phyloP scores from a whole-genome alignment of 1,284 basidiomycete genomes.

The Ustanciosporium gigantosporum region DNA sequence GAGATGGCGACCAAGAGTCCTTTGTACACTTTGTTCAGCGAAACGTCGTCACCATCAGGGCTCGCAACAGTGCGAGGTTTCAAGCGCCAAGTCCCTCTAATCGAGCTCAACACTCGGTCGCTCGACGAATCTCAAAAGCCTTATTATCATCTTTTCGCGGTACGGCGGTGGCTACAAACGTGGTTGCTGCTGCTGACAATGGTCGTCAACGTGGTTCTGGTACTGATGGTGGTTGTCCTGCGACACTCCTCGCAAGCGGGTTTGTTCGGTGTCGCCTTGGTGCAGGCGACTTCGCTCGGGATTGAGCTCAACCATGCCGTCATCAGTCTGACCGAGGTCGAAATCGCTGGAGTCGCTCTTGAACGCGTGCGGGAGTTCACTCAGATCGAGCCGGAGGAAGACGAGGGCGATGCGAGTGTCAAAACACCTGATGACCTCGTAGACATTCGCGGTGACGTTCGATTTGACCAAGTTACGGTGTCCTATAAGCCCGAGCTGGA shows the following conservation, averaged over 20 bases:
- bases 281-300: conserved; percentile 45
- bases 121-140: conserved; percentile 38
- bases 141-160: conserved; percentile 36
- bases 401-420: conserved; percentile 1
- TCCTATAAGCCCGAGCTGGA: conserved; percentile 27
- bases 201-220: conserved; percentile 35
- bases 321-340: conserved; percentile 56
- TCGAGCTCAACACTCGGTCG: conserved; percentile 24
- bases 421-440: not conserved
- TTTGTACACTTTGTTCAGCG: conserved; percentile 39
- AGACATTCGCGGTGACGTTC: conserved; percentile 21
- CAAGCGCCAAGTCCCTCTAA: conserved; percentile 18
- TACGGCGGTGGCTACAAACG: conserved; percentile 50
- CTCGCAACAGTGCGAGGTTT: conserved; percentile 43
- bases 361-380: conserved; percentile 59
- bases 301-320: conserved; percentile 30
- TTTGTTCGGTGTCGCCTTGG: conserved; percentile 58
- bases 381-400: conserved; percentile 39
- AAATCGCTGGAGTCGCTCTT: conserved; percentile 60
- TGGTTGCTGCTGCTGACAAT: conserved; percentile 31
- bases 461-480: conserved; percentile 30
- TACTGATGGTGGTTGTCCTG: conserved; percentile 39
- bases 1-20: conserved; percentile 45
- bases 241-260: conserved; percentile 34
- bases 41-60: conserved; percentile 36